Percentiles rank a stretch among this genome's conserved stretches.
phyloP scores from a whole-genome alignment of 2,329 filamentous ascomycete species.

The Colletotrichum tropicicola region DNA sequence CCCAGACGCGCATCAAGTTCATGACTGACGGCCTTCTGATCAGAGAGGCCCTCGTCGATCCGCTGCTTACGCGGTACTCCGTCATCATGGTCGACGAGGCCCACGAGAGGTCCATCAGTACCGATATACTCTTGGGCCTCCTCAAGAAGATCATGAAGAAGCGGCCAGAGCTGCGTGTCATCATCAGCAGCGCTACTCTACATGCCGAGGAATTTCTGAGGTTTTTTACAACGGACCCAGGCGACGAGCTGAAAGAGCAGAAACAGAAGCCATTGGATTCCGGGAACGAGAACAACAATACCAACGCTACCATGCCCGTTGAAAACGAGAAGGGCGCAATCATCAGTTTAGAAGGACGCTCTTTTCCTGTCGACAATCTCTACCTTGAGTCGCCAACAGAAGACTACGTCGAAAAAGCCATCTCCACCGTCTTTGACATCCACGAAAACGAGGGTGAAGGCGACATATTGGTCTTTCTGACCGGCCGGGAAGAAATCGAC shows the following conservation, averaged over 20 bases:
- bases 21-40: conserved; percentile 92
- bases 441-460: conserved; percentile 83
- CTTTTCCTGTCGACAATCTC: conserved; percentile 87
- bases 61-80: conserved; percentile 88
- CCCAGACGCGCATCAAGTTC: conserved; percentile 90
- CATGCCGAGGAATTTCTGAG: conserved; percentile 86
- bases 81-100: conserved; percentile 99
- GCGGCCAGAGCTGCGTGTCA: conserved; percentile 82
- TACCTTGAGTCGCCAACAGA: conserved; percentile 82
- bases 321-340: conserved; percentile 58
- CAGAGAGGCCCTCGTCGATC: conserved; percentile 92
- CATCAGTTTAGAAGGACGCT: conserved; percentile 86
- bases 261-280: not conserved
- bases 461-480: conserved; percentile 91
- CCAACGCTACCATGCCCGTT: not conserved
- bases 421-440: conserved; percentile 88
- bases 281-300: conserved; percentile 34
- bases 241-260: conserved; percentile 38
- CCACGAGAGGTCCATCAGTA: conserved; percentile 92
- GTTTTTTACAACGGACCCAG: conserved; percentile 68
- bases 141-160: conserved; percentile 89
- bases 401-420: conserved; percentile 85
- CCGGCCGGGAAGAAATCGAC: conserved; percentile 93
- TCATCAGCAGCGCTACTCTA: conserved; percentile 92
- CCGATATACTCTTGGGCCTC: conserved; percentile 88